Evolutionary conservation across 805 yeast genomes (phyloP).

Genomic region (Schwanniomyces vanrijiae): DNA sequence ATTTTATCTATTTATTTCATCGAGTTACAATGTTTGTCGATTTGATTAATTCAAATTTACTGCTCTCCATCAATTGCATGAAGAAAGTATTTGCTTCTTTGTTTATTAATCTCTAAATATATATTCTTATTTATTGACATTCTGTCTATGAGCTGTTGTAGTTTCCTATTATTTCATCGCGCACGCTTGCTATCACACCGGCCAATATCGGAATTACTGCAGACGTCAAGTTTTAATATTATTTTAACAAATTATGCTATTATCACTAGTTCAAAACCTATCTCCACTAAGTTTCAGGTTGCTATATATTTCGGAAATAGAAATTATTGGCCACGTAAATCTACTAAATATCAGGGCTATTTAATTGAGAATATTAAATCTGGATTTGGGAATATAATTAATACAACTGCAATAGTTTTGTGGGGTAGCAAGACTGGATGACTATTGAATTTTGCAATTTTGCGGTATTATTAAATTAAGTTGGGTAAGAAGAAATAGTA

Average conservation of each 20-base stretch:
- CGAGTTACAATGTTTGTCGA: not conserved
- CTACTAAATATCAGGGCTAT: too few species aligned
- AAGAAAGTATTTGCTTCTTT: slow-evolving; percentile 5
- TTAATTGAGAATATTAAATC: too few species aligned
- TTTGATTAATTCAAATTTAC: not conserved
- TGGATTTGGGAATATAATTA: too few species aligned
- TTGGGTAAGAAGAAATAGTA: not conserved
- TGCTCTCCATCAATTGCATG: slow-evolving; percentile 6
- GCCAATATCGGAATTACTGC: not conserved
- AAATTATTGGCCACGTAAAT: too few species aligned
- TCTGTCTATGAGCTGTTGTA: too few species aligned
- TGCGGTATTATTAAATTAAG: slow-evolving; percentile 1
- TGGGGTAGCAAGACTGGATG: not conserved
- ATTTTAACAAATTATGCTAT: not conserved
- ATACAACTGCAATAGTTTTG: not conserved
- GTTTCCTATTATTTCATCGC: too few species aligned
- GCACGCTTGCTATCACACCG: not conserved
- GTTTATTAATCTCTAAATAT: slow-evolving; percentile 4
- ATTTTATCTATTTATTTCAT: slow-evolving; percentile 6
- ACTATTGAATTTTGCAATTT: not conserved
- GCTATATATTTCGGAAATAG: not conserved
- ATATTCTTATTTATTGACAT: slow-evolving; percentile 1
- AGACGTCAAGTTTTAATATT: not conserved
- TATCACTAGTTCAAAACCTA: not conserved
- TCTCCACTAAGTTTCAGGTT: too few species aligned